A percentile compares a stretch with the other conserved stretches of the same genome.
These are phyloP conservation scores for Tilletia horrida DNA, from an alignment of 1,284 basidiomycete species.

Conservation along the genomic window DNA sequence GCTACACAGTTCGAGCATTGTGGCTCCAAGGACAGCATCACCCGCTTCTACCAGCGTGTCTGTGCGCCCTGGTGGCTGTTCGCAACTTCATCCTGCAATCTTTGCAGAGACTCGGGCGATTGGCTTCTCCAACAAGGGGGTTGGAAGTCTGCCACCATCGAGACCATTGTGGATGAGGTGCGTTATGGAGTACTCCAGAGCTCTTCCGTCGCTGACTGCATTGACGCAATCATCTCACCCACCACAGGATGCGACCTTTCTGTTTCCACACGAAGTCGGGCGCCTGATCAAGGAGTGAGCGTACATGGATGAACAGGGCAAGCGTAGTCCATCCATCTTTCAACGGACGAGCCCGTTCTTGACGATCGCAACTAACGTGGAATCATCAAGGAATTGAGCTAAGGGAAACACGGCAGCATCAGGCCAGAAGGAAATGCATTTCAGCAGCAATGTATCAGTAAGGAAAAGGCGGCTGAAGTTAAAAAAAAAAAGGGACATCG, in stretches of 20 bases:
- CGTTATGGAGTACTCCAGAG: neutral
- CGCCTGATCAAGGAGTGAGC: constrained; percentile 34
- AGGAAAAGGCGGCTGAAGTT: too few species aligned
- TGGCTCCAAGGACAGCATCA: constrained; percentile 25
- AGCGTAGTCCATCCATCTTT: too few species aligned
- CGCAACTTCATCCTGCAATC: constrained; percentile 32
- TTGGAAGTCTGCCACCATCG: constrained; percentile 35
- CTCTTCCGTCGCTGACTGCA: neutral
- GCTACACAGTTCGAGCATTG: constrained; percentile 37
- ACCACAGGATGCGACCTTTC: constrained; percentile 24
- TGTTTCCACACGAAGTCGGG: constrained; percentile 35
- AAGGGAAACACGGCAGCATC: too few species aligned
- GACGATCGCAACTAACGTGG: too few species aligned
- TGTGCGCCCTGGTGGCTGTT: constrained; percentile 32
- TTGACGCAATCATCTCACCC: neutral
- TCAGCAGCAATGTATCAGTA: too few species aligned
- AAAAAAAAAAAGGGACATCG: too few species aligned
- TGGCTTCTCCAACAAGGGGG: constrained; percentile 32
- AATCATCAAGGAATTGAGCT: too few species aligned
- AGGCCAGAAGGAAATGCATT: too few species aligned
- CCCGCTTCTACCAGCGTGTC: constrained; percentile 29
- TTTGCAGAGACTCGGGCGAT: constrained; percentile 30
- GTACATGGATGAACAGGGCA: too few species aligned
- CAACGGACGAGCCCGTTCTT: too few species aligned
- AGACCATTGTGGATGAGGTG: constrained; percentile 27